Evolutionary conservation across 768 basidiomycete species (phyloP), one percentile per base, ranked within the genome.

Genomic region (Serendipita sp.): DNA sequence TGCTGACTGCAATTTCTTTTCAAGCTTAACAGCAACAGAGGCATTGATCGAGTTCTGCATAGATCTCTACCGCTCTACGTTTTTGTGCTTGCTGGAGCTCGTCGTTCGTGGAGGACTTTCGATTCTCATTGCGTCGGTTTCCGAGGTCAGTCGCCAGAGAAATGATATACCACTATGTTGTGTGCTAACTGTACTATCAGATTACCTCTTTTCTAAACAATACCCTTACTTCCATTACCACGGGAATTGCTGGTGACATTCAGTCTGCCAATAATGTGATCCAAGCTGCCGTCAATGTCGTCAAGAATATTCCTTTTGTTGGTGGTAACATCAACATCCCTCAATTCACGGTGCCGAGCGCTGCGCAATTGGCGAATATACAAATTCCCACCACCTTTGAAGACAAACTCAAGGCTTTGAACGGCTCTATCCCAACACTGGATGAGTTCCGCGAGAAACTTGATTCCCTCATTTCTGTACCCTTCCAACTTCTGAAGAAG

Each of bases 51-150:
- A 89, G 68, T 97, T 98, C 72, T 81, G 96, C 66, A 81, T 98
- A 66, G 87, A 91, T 73, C 82, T 86, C 50, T 98, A 96, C 70
- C 86, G 93, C 42, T 94, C 92, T 2, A 88, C 94, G 2, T 85
- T 95, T 69, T 79, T 99, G 61, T 99, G 95, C 72, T 92, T 96
- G 67, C 75, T 96, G 66, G 92, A 98, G 72, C 79, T 98, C 45
- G 83, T 89, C 24, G 82, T 99, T 9, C 79, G 84, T 30, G 92
- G 92, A 17, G 85, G 81, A 3, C 76, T 99, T 60, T 79, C 82
- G 26, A 74, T 97, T 62, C 75, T 96, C 50, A 90, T 96, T 58
- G 78, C 76, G 53, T 91, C 90, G 3, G 89, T 92, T 0, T 76
- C 90, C 66, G 87, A 87, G 75, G 94, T 93, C 66, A 65, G 82